These are phyloP conservation scores for Ceratocystiopsis sp. DNA, from an alignment of 2,329 filamentous ascomycete species.

Conservation along the genomic window DNA sequence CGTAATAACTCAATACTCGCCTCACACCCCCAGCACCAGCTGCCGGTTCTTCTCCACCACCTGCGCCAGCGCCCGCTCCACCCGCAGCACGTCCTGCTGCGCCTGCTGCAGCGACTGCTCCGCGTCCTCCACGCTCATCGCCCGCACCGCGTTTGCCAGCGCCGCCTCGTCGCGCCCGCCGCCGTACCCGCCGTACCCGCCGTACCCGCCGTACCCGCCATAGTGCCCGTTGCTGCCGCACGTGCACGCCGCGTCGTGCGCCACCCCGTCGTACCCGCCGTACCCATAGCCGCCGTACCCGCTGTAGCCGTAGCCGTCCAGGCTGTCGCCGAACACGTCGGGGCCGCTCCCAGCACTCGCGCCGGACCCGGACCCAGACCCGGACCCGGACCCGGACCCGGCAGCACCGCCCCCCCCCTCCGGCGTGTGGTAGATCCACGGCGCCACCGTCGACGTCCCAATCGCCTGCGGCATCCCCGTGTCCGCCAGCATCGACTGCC, in stretches of 20 bases:
- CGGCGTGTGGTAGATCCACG: conserved; percentile 30
- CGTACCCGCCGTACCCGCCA: no score
- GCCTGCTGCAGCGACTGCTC: conserved; percentile 36
- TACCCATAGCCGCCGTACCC: no score
- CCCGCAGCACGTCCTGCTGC: conserved; percentile 41
- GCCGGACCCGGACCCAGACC: no score
- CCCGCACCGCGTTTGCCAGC: conserved; percentile 21
- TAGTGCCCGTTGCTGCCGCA: no score
- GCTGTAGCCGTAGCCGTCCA: no score
- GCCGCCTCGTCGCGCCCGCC: conserved; percentile 12
- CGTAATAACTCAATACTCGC: no score
- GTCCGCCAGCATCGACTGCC: conserved; percentile 15
- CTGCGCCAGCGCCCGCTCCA: conserved; percentile 44
- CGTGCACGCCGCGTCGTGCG: no score
- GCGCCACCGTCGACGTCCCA: conserved; percentile 32
- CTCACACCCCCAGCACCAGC: conserved; percentile 21
- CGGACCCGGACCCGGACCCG: no score
- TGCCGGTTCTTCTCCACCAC: conserved; percentile 43
- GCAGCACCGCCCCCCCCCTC: conserved; percentile 1
- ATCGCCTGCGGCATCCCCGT: conserved; percentile 17
- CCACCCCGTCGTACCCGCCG: no score
- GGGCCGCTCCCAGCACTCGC: no score
- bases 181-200: neutral
- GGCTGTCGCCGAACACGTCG: no score
- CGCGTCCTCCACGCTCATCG: conserved; percentile 46